These are phyloP conservation scores for Puccinia horiana DNA, from an alignment of 1,284 basidiomycete genomes.

Conservation along the genomic window DNA sequence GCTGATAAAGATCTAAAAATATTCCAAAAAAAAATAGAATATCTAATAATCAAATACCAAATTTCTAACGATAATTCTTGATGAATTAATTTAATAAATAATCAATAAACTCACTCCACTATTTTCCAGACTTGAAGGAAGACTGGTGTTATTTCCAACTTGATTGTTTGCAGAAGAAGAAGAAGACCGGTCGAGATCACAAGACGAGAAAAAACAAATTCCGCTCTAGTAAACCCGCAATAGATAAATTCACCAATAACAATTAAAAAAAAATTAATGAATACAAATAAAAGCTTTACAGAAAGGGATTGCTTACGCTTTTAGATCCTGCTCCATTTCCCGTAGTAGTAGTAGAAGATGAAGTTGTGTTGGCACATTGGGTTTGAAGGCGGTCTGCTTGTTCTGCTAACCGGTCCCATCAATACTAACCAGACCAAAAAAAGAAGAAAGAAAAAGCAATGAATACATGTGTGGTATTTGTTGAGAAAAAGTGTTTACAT, in stretches of 20 bases:
- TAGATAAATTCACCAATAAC: not conserved
- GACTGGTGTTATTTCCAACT: not conserved
- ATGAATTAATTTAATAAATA: not conserved
- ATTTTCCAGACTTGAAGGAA: not conserved
- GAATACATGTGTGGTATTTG: not conserved
- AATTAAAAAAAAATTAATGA: not conserved
- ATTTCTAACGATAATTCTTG: no score
- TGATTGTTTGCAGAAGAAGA: not conserved
- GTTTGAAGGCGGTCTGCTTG: conserved; percentile 19
- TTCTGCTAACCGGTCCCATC: conserved; percentile 16
- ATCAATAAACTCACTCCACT: conserved; percentile 12
- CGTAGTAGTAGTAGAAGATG: not conserved
- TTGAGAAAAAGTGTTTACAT: not conserved
- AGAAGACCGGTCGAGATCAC: not conserved
- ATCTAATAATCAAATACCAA: not conserved
- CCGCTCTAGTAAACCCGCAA: not conserved
- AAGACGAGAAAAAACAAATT: conserved; percentile 22
- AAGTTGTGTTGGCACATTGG: conserved; percentile 6
- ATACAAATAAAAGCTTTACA: not conserved
- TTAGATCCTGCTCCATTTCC: not conserved
- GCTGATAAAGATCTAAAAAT: not conserved
- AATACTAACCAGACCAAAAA: conserved; percentile 4
- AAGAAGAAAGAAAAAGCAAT: not conserved
- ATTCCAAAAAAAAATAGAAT: not conserved
- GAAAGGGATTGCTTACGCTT: not conserved